These are phyloP conservation scores for Colletotrichum sojae DNA, from an alignment of 2,329 filamentous ascomycete genomes.

Conservation along the genomic window DNA sequence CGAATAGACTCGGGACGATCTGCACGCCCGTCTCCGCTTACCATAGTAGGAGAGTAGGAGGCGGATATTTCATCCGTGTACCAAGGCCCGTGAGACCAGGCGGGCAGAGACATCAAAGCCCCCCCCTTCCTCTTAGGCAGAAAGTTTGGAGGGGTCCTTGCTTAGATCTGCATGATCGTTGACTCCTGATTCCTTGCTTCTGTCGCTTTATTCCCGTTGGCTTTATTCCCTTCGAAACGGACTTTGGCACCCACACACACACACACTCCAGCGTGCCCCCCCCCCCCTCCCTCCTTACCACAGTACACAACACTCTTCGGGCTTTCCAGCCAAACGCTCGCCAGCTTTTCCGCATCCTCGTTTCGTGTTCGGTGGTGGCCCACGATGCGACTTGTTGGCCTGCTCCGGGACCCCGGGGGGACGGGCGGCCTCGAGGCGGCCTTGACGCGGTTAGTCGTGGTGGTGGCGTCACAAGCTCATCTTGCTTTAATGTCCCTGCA, in stretches of 20 bases:
- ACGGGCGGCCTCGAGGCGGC: background rate
- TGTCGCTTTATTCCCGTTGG: background rate
- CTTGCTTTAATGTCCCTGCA: background rate
- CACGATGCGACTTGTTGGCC: conserved; percentile 15
- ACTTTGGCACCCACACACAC: conserved; percentile 2
- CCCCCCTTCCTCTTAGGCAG: background rate
- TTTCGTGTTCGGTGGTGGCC: background rate
- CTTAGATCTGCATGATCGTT: background rate
- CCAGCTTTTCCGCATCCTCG: background rate
- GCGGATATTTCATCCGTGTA: background rate
- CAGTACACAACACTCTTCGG: background rate
- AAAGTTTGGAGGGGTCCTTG: background rate
- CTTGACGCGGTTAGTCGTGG: background rate
- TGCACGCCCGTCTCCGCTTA: background rate
- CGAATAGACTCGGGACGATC: conserved; percentile 3
- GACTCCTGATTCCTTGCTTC: background rate
- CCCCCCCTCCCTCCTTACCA: background rate
- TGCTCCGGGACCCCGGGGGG: background rate
- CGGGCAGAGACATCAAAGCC: no score
- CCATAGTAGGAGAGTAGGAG: background rate
- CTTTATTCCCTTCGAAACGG: conserved; percentile 7
- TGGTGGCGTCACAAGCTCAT: background rate
- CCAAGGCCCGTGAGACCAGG: background rate
- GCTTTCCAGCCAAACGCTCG: background rate
- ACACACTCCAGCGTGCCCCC: background rate